phyloP scores from a whole-genome alignment of 306 rosid species.

The Quercus mongolica region DNA sequence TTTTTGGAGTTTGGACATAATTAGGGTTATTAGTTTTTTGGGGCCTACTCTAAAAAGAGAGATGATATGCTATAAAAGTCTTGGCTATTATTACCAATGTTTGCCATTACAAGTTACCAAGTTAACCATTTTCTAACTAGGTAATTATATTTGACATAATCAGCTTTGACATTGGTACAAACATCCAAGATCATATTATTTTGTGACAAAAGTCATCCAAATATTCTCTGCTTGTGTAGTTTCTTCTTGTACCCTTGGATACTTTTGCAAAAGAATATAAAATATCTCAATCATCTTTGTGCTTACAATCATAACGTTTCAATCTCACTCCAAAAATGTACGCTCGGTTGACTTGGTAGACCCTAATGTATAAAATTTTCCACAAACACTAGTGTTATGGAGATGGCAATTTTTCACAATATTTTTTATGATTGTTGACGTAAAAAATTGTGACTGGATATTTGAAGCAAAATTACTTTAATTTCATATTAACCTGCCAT shows the following conservation, averaged over 20 bases:
- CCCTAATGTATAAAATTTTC: background rate
- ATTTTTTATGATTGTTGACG: too few species aligned
- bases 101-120: constrained; percentile 42
- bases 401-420: too few species aligned
- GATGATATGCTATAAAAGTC: constrained; percentile 33
- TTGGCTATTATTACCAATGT: constrained; percentile 41
- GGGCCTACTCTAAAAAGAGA: constrained; percentile 35
- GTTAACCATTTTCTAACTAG: constrained; percentile 26
- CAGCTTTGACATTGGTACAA: constrained; percentile 27
- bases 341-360: background rate
- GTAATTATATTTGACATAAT: constrained; percentile 28
- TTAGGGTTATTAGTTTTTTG: constrained; percentile 17
- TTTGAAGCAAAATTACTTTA: too few species aligned
- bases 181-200: constrained; percentile 19
- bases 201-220: background rate
- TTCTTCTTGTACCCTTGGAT: background rate
- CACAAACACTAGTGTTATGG: background rate
- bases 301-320: background rate
- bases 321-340: background rate
- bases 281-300: background rate
- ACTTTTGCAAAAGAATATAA: background rate
- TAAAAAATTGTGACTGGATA: too few species aligned
- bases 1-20: constrained; percentile 16
- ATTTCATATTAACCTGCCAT: too few species aligned
- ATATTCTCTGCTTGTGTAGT: background rate